Base-by-base conservation (phyloP, 176 grass and related monocot species). In the Carex kokanica region DNA sequence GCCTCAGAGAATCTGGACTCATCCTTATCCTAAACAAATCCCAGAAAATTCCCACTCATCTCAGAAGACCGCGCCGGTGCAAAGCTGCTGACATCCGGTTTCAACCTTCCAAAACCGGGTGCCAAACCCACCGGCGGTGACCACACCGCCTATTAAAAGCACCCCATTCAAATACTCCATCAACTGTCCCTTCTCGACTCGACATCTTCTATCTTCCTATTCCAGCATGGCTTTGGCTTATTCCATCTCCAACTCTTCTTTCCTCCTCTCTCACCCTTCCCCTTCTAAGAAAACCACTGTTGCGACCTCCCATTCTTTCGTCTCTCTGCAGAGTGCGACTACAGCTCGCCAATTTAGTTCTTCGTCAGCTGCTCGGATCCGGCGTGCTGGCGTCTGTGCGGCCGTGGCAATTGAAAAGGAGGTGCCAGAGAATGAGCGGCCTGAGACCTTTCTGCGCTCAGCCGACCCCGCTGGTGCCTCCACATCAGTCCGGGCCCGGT, bases 361-460 rank as follows among this genome's bases (percentile, higher is more conserved):
- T 20, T 31, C 21, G 10, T 79, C 62, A 17, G 64, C 17, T 4
- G 24, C 17, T 4, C 53, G 66, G 81, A 64, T 67, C 54, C 63
- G 83, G 66, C 84, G 63, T 32, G 81, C 57, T 24, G 9, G 45
- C 52, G 53, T 63, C 25, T 79, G 93, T 74, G 86, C 93, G 2
- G 85, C 91, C 3, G 90, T 98, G 58, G 89, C 86, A 53, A 95
- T 98, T 88, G 96, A 95, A 88, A 98, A 98, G 96, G 93, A 98
- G 86, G 89, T 78, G 21, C 96, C 96, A 3, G 96, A 98, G 91
- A 87, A 90, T 74, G 93, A 98, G 93, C 86, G 86, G 49, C 96
- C 96, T 18, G 86, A 88, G 83, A 93, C 91, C 41, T 98, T 98
- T 88, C 89, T 98, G 62, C 91, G 96, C 29, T 84, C 90, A 27